phyloP scores from a whole-genome alignment of 2,329 filamentous ascomycete genomes.

The Monosporascus sp. region DNA sequence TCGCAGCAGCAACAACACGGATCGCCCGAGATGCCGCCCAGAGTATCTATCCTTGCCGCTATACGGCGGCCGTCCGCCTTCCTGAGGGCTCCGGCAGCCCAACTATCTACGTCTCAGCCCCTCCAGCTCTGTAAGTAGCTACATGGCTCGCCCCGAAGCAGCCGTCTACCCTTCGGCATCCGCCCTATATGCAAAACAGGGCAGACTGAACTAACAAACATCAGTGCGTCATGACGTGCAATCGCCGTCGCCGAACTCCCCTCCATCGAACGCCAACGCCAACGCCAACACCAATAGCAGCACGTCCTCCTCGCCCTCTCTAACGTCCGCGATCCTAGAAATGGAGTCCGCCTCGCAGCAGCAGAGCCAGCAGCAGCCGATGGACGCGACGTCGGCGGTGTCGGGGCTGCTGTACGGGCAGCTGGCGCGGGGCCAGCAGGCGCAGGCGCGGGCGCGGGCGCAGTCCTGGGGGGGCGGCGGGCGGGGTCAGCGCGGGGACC shows the following conservation, averaged over 20 bases:
- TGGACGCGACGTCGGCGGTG: conserved; percentile 8
- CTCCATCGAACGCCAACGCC: background rate
- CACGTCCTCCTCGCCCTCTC: background rate
- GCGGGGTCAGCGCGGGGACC: background rate
- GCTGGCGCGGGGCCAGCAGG: background rate
- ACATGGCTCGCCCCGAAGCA: too few species aligned
- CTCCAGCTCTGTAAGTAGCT: conserved; percentile 16
- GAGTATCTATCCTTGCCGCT: conserved; percentile 26
- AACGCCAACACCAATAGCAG: background rate
- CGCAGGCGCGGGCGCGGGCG: background rate
- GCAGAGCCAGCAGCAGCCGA: background rate
- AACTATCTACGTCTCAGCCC: conserved; percentile 19
- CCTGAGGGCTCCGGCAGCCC: conserved; percentile 15
- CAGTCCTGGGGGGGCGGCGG: background rate
- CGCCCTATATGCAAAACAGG: background rate
- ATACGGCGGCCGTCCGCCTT: conserved; percentile 17
- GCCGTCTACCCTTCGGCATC: background rate
- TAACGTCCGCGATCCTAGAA: conserved; percentile 17
- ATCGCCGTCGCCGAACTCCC: background rate
- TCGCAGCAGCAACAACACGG: conserved; percentile 1
- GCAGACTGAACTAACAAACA: background rate
- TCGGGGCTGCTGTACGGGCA: conserved; percentile 12
- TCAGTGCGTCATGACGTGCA: conserved; percentile 15
- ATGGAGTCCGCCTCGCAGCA: conserved; percentile 9
- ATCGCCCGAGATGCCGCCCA: conserved; percentile 33